Base-by-base conservation (phyloP, 78 protist genomes). In the Anaeramoeba flamelloides region DNA sequence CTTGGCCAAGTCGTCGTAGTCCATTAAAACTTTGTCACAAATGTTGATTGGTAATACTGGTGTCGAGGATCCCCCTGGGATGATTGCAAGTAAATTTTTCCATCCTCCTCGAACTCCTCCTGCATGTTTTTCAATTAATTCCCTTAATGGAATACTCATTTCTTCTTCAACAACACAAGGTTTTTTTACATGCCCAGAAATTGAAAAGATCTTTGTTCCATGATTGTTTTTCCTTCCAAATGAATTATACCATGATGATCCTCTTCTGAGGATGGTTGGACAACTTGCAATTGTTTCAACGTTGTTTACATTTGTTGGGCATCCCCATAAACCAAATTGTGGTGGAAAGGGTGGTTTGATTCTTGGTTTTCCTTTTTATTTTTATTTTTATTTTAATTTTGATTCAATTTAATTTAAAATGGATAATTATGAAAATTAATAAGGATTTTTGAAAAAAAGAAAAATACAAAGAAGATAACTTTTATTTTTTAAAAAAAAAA, bases 321-420 rank as follows among this genome's bases (percentile, higher is more conserved):
- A 94, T 22, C 96, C 96, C 64, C 88, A 97, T 74, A 95, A 88
- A 40, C 99, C 99, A 26, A 90, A 89, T 82, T 87, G 90, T 1
- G 99, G 98, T 17, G 99, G 99, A 90, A 94, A 97, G 1, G 98
- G 99, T 1, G 99, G 99, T 91, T 97, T 95, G 80, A 92, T 77
- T 39, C 98, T 88, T 39, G 98, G 97, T 85, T 93, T 92, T 74
- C 98, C 98, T 79, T 83, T 77, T 80, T n/a, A n/a, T n/a, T n/a
- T n/a, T n/a, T n/a, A n/a, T n/a, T n/a, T n/a, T n/a, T n/a, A n/a
- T n/a, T n/a, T n/a, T n/a, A n/a, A n/a, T n/a, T n/a, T n/a, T n/a
- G n/a, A n/a, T n/a, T n/a, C n/a, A n/a, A n/a, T n/a, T n/a, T n/a
- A n/a, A n/a, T n/a, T n/a, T n/a, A n/a, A n/a, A n/a, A n/a, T n/a